Base-by-base conservation (phyloP, 345 rosid genomes). In the Linum lewisii region DNA sequence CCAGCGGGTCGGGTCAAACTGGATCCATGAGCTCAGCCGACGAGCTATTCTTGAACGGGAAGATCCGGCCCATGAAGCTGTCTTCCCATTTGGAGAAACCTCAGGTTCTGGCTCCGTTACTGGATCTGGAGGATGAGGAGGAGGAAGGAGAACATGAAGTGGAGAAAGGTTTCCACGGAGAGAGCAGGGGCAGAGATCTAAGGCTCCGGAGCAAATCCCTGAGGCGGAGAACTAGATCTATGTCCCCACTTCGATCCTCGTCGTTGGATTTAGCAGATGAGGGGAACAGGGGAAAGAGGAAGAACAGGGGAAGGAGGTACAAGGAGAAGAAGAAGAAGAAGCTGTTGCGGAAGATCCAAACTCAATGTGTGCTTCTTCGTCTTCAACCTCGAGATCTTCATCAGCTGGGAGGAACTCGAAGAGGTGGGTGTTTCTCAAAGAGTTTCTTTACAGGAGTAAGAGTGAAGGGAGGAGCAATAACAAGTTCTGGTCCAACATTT, bases 11-110 rank as follows among this genome's bases (percentile, higher is more conserved):
- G 55, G 75, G 75, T 37, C 69, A 57, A 0, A 20, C 76, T 13
- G 85, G 86, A 52, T 79, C 94, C 1, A 92, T 93, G 97, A 84
- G 79, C 52, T 93, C 97, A 0, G 99, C 99, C 1, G 99, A 93
- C 61, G 99, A 89, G 77, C 72, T 89, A 24, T 89, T 89, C 82
- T 71, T 83, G 10, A 82, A 93, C 66, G 99, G 99, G 11, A 79
- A 84, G 83, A 93, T 93, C 85, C 81, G 88, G 34, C 97, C 99
- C 55, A 82, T 87, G 95, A 89, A 87, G 84, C 89, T 93, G 0
- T 87, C 92, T 1, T 69, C 88, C 4, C 99, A 89, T 70, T 73
- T 93, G 77, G 88, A 87, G 73, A 77, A 71, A 56, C 95, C 95
- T 15, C 97, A 93, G 73, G 72, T 80, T 49, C 70, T 89, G 45